Evolutionary conservation across 768 basidiomycete species (phyloP), one percentile per base, ranked within the genome.

Genomic region (Leccinum boreale): DNA sequence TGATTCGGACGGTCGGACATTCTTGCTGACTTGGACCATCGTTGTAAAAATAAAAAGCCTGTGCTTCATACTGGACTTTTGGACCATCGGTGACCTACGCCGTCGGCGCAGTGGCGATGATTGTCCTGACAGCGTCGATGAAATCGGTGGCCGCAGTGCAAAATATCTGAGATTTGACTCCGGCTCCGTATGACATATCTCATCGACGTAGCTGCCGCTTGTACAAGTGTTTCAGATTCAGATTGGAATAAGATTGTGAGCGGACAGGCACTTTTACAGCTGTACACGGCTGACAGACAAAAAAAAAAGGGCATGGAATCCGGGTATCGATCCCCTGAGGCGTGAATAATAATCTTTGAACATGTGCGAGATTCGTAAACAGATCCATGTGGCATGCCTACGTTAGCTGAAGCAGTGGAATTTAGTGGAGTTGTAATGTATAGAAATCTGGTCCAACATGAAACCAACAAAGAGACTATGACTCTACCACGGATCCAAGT

Each of bases 1-100:
- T 57, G 31, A 47, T 14, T 59, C 14, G 44, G 21, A 50, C 28
- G 19, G 14, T 31, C 1, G 31, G 14, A 12, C 47, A 49, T 45
- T 45, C 52, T 44, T 49, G 57, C 57, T 69, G 52, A 67, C 10
- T 55, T 63, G 33, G 47, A 19, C 31, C 3, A 50, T 50, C 39
- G 28, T 59, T 19, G 61, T 28, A 33, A 31, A 33, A 94, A 92
- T 91, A 50, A 51, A 33, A 23, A 94, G 92, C 92, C 5, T 94
- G 92, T 70, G 91, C 83, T 28, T 86, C 84, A 12, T 94, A 94
- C 68, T 94, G 92, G 92, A 90, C 90, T 4, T 86, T 92, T 64
- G 91, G 91, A 4, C 92, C 92, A 45, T 82, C 89, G 8, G 59
- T 78, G 48, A 94, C 91, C n/a, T 94, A 94, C 58, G 76, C 77